Conservation (phyloP, 257 asterid genomes). For the Scutellaria baicalensis region DNA sequence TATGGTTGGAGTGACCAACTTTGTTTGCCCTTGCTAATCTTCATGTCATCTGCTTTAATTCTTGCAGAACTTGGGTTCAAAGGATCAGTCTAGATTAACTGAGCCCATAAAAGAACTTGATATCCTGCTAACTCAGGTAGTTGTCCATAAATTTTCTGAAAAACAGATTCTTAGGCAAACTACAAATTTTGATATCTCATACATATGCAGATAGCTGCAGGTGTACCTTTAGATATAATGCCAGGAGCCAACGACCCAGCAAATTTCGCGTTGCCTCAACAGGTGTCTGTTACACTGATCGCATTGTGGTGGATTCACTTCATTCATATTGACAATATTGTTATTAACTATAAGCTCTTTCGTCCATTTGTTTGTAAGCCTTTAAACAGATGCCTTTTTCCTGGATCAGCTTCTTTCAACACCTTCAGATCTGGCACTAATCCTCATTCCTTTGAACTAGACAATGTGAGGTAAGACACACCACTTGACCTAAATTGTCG, state of each 20-base stretch:
- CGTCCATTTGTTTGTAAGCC: constrained; percentile 37
- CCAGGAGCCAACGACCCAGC: constrained; percentile 88
- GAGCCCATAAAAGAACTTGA: constrained; percentile 91
- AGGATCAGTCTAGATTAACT: constrained; percentile 69
- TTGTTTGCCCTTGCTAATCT: background rate
- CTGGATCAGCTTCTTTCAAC: constrained; percentile 82
- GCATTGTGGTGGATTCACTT: constrained; percentile 5
- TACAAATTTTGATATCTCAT: constrained; percentile 10
- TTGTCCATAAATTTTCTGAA: constrained; percentile 1
- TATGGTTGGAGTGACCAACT: background rate
- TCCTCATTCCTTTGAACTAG: constrained; percentile 91
- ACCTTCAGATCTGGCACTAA: constrained; percentile 95
- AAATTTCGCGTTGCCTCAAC: constrained; percentile 86
- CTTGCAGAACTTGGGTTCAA: constrained; percentile 66
- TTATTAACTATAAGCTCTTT: constrained; percentile 5
- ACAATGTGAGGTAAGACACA: constrained; percentile 59
- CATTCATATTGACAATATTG: background rate
- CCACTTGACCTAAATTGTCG: background rate
- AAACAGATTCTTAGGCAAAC: background rate
- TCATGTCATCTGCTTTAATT: constrained; percentile 5
- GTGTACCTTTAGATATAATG: constrained; percentile 82
- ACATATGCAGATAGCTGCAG: constrained; percentile 65
- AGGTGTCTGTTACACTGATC: constrained; percentile 37
- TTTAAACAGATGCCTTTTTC: constrained; percentile 82
- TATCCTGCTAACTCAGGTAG: constrained; percentile 84